These are phyloP conservation scores for Trichoderma gracile DNA, from an alignment of 2,329 filamentous ascomycete species.

Conservation along the genomic window DNA sequence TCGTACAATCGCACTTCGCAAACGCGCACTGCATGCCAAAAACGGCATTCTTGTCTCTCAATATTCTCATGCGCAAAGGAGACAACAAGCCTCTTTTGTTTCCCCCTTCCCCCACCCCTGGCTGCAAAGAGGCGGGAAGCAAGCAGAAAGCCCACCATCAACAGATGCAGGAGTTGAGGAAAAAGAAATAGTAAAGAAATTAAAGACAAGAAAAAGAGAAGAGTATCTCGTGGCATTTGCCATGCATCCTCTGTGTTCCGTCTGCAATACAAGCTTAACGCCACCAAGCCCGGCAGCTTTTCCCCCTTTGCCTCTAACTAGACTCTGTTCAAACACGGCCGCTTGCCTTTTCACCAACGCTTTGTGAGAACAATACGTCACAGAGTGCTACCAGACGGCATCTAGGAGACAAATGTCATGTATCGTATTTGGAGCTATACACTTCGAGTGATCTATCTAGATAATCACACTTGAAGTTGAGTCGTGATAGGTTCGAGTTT, in stretches of 20 bases:
- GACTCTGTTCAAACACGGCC: not conserved
- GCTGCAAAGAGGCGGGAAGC: not conserved
- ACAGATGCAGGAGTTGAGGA: not conserved
- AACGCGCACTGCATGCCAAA: conserved; percentile 21
- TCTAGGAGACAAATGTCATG: not conserved
- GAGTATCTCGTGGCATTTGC: not conserved
- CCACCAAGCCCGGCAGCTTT: not conserved
- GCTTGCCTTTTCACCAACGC: not conserved
- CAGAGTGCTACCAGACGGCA: not conserved
- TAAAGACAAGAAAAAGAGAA: not conserved
- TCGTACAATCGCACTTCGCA: no score
- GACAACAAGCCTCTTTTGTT: not conserved
- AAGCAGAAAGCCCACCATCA: not conserved
- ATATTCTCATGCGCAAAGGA: not conserved
- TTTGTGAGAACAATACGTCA: not conserved
- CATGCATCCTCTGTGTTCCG: not conserved
- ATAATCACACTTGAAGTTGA: no score
- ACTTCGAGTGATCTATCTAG: not conserved
- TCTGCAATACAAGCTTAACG: not conserved
- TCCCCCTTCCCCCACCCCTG: not conserved
- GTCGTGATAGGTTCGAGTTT: no score
- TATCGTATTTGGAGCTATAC: no score
- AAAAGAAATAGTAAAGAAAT: no score
- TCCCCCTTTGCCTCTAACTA: not conserved
- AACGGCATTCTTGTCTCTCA: not conserved